phyloP scores from a whole-genome alignment of 176 grass and related monocot species.

The Paspalum notatum region DNA sequence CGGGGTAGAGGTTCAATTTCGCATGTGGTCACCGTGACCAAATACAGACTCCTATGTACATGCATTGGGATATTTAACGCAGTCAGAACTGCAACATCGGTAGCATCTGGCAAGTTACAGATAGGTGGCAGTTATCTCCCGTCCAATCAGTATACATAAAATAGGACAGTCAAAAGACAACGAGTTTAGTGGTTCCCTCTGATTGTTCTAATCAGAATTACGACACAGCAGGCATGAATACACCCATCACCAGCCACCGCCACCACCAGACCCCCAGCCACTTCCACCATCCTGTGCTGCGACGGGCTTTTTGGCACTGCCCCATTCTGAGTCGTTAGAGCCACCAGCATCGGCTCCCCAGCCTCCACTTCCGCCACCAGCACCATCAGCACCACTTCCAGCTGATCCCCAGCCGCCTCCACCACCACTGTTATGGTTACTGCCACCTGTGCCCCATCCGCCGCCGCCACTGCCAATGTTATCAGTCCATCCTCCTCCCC shows the following conservation, averaged over 20 bases:
- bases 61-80: too few relatives aligned
- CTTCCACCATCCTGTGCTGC: conserved; percentile 49
- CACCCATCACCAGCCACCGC: conserved; percentile 47
- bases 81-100: too few relatives aligned
- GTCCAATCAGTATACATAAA: too few relatives aligned
- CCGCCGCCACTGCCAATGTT: conserved; percentile 44
- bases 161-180: too few relatives aligned
- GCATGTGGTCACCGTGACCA: too few relatives aligned
- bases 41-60: too few relatives aligned
- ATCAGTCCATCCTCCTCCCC: conserved; percentile 48
- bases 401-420: conserved; percentile 3
- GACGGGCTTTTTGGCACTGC: conserved; percentile 48
- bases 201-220: neutral
- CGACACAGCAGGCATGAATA: neutral
- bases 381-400: neutral
- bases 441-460: conserved; percentile 43
- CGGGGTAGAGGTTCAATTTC: too few relatives aligned
- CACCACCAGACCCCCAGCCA: conserved; percentile 38
- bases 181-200: too few relatives aligned
- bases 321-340: conserved; percentile 42
- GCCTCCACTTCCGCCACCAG: neutral
- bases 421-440: conserved; percentile 26
- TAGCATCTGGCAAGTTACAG: too few relatives aligned
- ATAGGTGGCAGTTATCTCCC: too few relatives aligned
- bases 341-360: conserved; percentile 16